Evolutionary conservation across 2,329 filamentous ascomycete species (phyloP), one percentile per base, ranked within the genome.

Genomic region (Podosphaera aphanis): DNA sequence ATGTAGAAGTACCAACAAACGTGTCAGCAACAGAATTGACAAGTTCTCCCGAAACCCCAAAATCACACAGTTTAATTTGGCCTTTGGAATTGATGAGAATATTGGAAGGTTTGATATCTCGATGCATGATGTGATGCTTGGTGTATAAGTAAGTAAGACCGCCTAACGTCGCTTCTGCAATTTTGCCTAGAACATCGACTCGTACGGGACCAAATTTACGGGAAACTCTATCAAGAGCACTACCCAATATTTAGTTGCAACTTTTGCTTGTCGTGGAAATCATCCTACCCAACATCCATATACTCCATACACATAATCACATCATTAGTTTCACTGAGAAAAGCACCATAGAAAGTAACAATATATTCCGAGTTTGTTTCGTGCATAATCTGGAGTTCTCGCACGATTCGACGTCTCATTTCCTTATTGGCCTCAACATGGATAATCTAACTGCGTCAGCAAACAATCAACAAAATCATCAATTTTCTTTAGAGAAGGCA

Each of bases 251-350:
- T 47, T 38, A 43, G 29, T 25, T 27, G 10, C n/a, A 29, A 7
- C 16, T 20, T 43, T 13, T 29, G n/a, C 15, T 13, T n/a, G 31
- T 10, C 31, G 7, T 16, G 43, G 39, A 47, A 35, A 16, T 46
- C n/a, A 41, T 66, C 83, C 63, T 71, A 95, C 90, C 90, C 90
- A 60, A 88, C 84, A 63, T 98, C 90, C 84, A 93, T 93, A 61
- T 98, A 95, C 62, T 98, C 90, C 90, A 98, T 98, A 63, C 90
- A 98, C 79, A 98, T 88, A 55, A 95, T 92, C 48, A 98, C 92
- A 65, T 98, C 90, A 59, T 92, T 88, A 50, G 85, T 85, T 59
- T 92, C 83, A 60, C 93, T 95, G 58, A 95, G 73, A 60, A 95
- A 98, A 33, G 90, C 90, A 49, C 90, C 90, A 59, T 95, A 95